These are phyloP conservation scores for Stipa capillata DNA, from an alignment of 176 grass and related monocot genomes.

Conservation along the genomic window DNA sequence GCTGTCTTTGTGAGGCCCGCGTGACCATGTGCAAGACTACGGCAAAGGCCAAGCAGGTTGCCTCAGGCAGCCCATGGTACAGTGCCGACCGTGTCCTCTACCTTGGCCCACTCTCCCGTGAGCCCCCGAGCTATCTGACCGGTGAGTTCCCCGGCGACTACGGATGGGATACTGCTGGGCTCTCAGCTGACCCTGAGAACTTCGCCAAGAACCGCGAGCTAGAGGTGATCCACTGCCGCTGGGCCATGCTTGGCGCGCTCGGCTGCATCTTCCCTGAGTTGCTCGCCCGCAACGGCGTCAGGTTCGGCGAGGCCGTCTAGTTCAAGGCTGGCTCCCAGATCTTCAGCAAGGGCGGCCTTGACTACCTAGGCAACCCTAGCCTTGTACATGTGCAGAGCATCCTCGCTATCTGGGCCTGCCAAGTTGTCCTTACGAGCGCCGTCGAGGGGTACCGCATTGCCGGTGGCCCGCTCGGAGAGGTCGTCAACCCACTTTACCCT, in stretches of 20 bases:
- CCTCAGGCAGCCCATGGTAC: slow-evolving; percentile 77
- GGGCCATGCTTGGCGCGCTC: slow-evolving; percentile 85
- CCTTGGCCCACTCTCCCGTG: slow-evolving; percentile 63
- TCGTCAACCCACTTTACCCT: slow-evolving; percentile 69
- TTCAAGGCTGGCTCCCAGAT: slow-evolving; percentile 88
- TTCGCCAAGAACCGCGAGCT: slow-evolving; percentile 87
- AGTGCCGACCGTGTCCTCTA: slow-evolving; percentile 68
- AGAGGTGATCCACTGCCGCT: slow-evolving; percentile 72
- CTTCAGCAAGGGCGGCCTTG: slow-evolving; percentile 73
- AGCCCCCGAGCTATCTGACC: slow-evolving; percentile 68
- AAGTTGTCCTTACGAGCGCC: slow-evolving; percentile 78
- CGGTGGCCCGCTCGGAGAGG: slow-evolving; percentile 75
- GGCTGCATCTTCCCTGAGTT: slow-evolving; percentile 87
- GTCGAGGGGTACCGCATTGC: slow-evolving; percentile 78
- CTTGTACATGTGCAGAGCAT: slow-evolving; percentile 90
- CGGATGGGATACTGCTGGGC: slow-evolving; percentile 78
- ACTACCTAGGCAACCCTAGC: slow-evolving; percentile 87
- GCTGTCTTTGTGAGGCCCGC: background rate
- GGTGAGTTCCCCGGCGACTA: slow-evolving; percentile 88
- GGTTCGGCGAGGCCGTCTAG: slow-evolving; percentile 86
- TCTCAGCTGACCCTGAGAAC: slow-evolving; percentile 69
- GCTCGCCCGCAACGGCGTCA: slow-evolving; percentile 70
- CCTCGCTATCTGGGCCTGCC: slow-evolving; percentile 73
- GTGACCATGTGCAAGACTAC: background rate
- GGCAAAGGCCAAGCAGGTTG: background rate